A percentile compares a stretch with the other conserved stretches of the same genome.
These are phyloP conservation scores for Lipomyces japonicus DNA, from an alignment of 805 yeast genomes.

Conservation along the genomic window DNA sequence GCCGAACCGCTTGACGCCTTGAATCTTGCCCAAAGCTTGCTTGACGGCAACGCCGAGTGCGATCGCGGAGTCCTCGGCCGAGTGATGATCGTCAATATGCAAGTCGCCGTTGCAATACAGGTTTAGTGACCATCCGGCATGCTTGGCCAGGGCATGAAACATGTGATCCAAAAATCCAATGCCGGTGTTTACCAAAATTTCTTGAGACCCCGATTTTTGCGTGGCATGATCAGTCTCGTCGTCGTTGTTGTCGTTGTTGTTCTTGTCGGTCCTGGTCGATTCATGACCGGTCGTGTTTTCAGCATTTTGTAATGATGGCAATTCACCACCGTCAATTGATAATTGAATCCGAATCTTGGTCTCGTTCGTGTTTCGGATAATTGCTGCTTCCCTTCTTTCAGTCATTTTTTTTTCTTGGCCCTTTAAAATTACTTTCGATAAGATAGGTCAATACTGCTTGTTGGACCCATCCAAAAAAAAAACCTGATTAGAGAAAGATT, in stretches of 20 bases:
- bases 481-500: too few relatives aligned
- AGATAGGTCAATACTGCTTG: too few relatives aligned
- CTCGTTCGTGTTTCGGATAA: slow-evolving; percentile 81
- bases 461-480: too few relatives aligned
- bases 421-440: too few relatives aligned
- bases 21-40: slow-evolving; percentile 80
- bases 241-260: slow-evolving; percentile 33
- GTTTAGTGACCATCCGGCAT: slow-evolving; percentile 90
- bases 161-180: slow-evolving; percentile 95
- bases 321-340: slow-evolving; percentile 77
- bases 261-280: slow-evolving; percentile 33
- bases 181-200: slow-evolving; percentile 81
- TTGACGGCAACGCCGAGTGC: slow-evolving; percentile 88
- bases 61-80: slow-evolving; percentile 93
- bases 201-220: slow-evolving; percentile 66
- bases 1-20: slow-evolving; percentile 92
- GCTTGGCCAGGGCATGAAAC: slow-evolving; percentile 96
- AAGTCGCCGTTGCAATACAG: slow-evolving; percentile 91
- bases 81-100: slow-evolving; percentile 95
- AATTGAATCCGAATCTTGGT: slow-evolving; percentile 86
- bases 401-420: not conserved
- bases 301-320: slow-evolving; percentile 34
- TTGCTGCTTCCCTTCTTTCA: slow-evolving; percentile 39
- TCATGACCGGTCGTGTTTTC: slow-evolving; percentile 52
- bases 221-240: slow-evolving; percentile 49